Conservation (phyloP, 257 asterid genomes). For the Eucommia ulmoides region DNA sequence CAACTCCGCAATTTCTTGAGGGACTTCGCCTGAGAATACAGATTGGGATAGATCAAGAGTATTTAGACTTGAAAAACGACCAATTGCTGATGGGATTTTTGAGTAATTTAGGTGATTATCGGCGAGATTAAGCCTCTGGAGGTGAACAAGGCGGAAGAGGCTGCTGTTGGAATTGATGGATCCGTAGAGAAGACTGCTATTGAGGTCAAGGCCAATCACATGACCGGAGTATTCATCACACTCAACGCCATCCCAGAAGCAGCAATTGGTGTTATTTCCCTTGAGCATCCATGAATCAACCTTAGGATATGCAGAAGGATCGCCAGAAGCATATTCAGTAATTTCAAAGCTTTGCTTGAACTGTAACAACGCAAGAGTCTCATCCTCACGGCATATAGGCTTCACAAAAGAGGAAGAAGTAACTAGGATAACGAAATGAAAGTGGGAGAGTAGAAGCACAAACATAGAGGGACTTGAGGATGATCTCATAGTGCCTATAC, state of each 20-base stretch:
- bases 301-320: background rate
- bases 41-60: slow-evolving; percentile 9
- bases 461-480: no score
- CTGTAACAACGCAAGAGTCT: background rate
- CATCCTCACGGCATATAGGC: background rate
- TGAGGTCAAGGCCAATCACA: background rate
- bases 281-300: background rate
- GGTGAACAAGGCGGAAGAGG: slow-evolving; percentile 11
- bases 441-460: no score
- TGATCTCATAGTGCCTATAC: no score
- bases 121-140: slow-evolving; percentile 13
- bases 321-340: background rate
- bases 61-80: slow-evolving; percentile 3
- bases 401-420: background rate
- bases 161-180: slow-evolving; percentile 1
- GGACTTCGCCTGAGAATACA: slow-evolving; percentile 7
- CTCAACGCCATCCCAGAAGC: background rate
- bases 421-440: no score
- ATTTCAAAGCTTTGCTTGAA: slow-evolving; percentile 1
- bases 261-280: background rate
- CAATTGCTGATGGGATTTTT: slow-evolving; percentile 6
- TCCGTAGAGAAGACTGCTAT: background rate
- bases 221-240: background rate
- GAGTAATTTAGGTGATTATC: slow-evolving; percentile 5
- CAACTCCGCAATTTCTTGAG: slow-evolving; percentile 6